Percentiles rank a stretch among this genome's conserved stretches.
phyloP scores from a whole-genome alignment of 371 early-diverging fungal genomes.

The Haplosporangium sp. region DNA sequence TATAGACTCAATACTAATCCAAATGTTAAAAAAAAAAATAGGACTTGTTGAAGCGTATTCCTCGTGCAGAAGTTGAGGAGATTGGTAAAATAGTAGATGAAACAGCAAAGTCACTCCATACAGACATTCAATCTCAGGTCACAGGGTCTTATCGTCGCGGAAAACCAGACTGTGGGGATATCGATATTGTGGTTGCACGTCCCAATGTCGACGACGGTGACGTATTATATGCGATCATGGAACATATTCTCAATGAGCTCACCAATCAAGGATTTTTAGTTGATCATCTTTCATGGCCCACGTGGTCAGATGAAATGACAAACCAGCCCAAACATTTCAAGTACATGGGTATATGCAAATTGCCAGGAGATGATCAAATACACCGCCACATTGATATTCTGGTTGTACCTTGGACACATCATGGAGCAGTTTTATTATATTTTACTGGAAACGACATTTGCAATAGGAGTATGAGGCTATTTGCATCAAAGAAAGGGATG shows the following conservation, averaged over 20 bases:
- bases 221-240: constrained; percentile 38
- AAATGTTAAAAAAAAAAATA: background rate
- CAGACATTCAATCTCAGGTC: constrained; percentile 39
- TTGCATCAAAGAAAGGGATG: constrained; percentile 45
- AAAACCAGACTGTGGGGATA: constrained; percentile 46
- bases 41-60: constrained; percentile 35
- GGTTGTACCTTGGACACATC: constrained; percentile 42
- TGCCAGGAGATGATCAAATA: constrained; percentile 20
- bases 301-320: constrained; percentile 22
- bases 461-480: constrained; percentile 39
- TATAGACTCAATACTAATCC: too few species aligned
- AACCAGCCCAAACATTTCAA: constrained; percentile 43
- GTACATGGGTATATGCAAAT: constrained; percentile 51
- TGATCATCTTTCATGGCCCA: constrained; percentile 34
- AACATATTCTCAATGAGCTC: constrained; percentile 30
- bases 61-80: constrained; percentile 39
- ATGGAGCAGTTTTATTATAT: constrained; percentile 32
- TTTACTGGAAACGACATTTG: constrained; percentile 53
- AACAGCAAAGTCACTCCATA: constrained; percentile 25
- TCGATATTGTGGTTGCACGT: constrained; percentile 43
- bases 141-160: constrained; percentile 52
- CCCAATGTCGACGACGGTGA: constrained; percentile 36
- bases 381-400: constrained; percentile 51
- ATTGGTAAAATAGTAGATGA: constrained; percentile 30
- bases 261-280: constrained; percentile 32